A percentile compares a stretch with the other conserved stretches of the same genome.
phyloP scores from a whole-genome alignment of 805 yeast genomes.

The Suhomyces prunicola region DNA sequence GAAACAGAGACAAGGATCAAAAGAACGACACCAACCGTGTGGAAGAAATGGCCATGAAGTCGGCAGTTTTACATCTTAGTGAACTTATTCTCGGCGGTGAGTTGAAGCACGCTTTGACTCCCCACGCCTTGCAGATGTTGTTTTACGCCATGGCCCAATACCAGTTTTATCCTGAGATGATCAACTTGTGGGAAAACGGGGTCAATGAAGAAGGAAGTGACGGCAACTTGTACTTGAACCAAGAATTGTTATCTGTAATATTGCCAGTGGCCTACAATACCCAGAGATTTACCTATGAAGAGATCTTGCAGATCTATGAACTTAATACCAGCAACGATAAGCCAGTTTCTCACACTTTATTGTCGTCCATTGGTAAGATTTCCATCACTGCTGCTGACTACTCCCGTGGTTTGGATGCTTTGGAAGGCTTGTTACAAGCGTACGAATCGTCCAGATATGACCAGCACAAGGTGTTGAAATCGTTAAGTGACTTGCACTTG shows the following conservation, averaged over 20 bases:
- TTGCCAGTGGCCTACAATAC: constrained; percentile 63
- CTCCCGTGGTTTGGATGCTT: constrained; percentile 60
- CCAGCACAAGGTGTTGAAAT: constrained; percentile 28
- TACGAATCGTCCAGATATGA: constrained; percentile 20
- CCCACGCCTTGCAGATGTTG: constrained; percentile 22
- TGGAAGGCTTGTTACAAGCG: constrained; percentile 56
- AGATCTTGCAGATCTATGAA: constrained; percentile 55
- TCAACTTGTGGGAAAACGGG: constrained; percentile 67
- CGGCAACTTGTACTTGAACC: constrained; percentile 51
- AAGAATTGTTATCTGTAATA: constrained; percentile 64
- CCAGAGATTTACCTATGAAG: constrained; percentile 58
- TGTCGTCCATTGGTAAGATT: constrained; percentile 72
- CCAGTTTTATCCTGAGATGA: constrained; percentile 59
- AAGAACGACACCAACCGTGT: constrained; percentile 20
- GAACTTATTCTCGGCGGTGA: constrained; percentile 30
- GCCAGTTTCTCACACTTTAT: constrained; percentile 45
- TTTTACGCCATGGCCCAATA: constrained; percentile 42
- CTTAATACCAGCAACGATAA: constrained; percentile 31
- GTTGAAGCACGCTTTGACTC: constrained; percentile 21
- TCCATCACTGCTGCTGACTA: constrained; percentile 64
- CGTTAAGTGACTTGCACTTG: constrained; percentile 70
- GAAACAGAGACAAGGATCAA: constrained; percentile 40
- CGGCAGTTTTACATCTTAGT: constrained; percentile 30
- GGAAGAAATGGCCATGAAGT: constrained; percentile 30
- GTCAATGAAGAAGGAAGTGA: constrained; percentile 38